Conservation (phyloP, 345 rosid species). For the Gossypium raimondii region DNA sequence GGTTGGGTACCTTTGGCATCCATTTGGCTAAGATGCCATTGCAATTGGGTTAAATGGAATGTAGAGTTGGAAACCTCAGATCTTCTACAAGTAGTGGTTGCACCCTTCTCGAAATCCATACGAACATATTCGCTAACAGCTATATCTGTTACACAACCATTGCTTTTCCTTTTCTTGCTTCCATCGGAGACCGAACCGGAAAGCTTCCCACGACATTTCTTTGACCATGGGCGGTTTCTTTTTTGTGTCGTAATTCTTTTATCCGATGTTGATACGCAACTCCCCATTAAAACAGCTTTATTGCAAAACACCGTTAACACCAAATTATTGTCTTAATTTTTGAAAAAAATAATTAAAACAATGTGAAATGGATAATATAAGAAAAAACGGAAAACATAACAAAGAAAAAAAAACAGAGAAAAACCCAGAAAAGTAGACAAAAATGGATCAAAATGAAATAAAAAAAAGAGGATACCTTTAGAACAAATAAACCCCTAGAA, state of each 20-base stretch:
- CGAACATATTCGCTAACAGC: constrained; percentile 46
- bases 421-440: neutral
- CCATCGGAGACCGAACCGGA: constrained; percentile 32
- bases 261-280: constrained; percentile 55
- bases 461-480: constrained; percentile 11
- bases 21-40: constrained; percentile 52
- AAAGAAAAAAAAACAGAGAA: neutral
- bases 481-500: neutral
- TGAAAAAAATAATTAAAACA: too few relatives aligned
- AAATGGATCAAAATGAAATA: neutral
- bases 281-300: constrained; percentile 48
- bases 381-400: neutral
- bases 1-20: constrained; percentile 37
- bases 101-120: constrained; percentile 51
- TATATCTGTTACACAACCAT: constrained; percentile 39
- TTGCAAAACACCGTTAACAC: neutral
- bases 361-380: neutral
- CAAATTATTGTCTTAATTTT: too few relatives aligned
- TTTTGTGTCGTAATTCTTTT: constrained; percentile 29
- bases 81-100: constrained; percentile 41
- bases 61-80: constrained; percentile 48
- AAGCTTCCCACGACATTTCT: constrained; percentile 36
- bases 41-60: constrained; percentile 57
- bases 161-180: constrained; percentile 33
- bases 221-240: constrained; percentile 29